A percentile compares a stretch with the other conserved stretches of the same genome.
Conservation (phyloP, 805 yeast species). For the Lipomyces japonicus region DNA sequence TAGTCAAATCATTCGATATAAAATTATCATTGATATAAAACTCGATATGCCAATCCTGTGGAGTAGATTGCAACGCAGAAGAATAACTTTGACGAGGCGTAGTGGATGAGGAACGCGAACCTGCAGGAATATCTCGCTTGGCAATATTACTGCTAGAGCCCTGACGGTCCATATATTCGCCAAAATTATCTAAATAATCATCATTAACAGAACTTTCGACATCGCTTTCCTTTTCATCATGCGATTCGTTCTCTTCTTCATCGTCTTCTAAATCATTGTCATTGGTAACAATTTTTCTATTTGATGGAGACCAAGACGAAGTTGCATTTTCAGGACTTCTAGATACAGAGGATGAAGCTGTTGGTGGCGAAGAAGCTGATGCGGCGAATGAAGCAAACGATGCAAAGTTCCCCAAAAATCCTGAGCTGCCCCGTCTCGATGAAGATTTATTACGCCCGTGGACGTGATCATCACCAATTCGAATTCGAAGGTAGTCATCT, state of each 20-base stretch:
- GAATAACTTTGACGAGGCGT: constrained; percentile 22
- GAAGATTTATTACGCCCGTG: not conserved
- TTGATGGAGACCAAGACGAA: constrained; percentile 1
- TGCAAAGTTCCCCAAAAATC: constrained; percentile 15
- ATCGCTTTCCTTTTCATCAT: constrained; percentile 1
- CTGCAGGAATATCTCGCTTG: not conserved
- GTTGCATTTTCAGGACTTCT: not conserved
- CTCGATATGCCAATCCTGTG: constrained; percentile 43
- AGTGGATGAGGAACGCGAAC: constrained; percentile 5
- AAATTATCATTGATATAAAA: constrained; percentile 54
- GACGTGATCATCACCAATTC: constrained; percentile 32
- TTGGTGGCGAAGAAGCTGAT: constrained; percentile 12
- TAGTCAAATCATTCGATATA: constrained; percentile 60
- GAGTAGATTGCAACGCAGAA: constrained; percentile 18
- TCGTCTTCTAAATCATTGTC: constrained; percentile 3
- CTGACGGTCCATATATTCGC: constrained; percentile 10
- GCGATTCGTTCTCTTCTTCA: not conserved
- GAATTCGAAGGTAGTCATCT: constrained; percentile 44
- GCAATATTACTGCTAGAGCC: not conserved
- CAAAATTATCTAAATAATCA: constrained; percentile 6
- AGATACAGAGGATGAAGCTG: constrained; percentile 4
- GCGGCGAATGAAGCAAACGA: constrained; percentile 23
- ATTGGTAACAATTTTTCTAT: not conserved
- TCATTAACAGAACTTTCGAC: constrained; percentile 2
- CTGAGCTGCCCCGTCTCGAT: constrained; percentile 5